These are phyloP conservation scores for Peribolospora baueri DNA, from an alignment of 768 basidiomycete species.

Conservation along the genomic window DNA sequence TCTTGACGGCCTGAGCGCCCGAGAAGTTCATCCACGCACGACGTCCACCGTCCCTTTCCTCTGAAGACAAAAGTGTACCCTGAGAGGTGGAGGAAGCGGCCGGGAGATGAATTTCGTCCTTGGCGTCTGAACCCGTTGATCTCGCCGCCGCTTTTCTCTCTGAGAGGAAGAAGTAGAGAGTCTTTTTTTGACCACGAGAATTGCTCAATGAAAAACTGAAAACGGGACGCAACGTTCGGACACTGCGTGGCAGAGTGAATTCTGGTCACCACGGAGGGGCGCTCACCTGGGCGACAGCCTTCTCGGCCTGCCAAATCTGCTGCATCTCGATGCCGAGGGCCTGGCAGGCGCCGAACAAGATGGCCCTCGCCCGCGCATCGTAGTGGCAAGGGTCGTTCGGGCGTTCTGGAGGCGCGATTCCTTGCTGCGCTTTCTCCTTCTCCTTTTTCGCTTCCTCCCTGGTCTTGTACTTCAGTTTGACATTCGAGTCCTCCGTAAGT, in stretches of 20 bases:
- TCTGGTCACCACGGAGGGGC: too few relatives aligned
- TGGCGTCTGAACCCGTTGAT: not conserved
- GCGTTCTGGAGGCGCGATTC: too few relatives aligned
- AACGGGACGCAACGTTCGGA: too few relatives aligned
- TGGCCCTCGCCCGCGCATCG: slow-evolving; percentile 6
- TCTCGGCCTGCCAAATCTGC: slow-evolving; percentile 5
- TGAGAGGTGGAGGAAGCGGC: not conserved
- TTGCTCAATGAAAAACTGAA: too few relatives aligned
- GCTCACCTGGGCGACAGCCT: slow-evolving; percentile 4
- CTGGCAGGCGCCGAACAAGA: slow-evolving; percentile 2
- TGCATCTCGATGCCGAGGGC: slow-evolving; percentile 1
- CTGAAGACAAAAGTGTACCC: not conserved
- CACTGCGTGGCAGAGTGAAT: too few relatives aligned
- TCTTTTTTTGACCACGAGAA: too few relatives aligned
- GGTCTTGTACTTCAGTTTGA: too few relatives aligned
- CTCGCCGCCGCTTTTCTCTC: not conserved
- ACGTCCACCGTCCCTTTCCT: slow-evolving; percentile 3
- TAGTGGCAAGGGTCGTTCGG: slow-evolving; percentile 1
- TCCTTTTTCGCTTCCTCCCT: too few relatives aligned
- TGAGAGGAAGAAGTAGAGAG: slow-evolving; percentile 7
- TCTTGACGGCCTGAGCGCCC: slow-evolving; percentile 5
- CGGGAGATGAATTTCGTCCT: not conserved
- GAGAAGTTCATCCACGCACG: slow-evolving; percentile 5
- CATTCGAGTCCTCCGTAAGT: too few relatives aligned
- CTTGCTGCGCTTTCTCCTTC: too few relatives aligned